Evolutionary conservation across 768 basidiomycete species (phyloP).

Genomic region (Lentinula edodes): DNA sequence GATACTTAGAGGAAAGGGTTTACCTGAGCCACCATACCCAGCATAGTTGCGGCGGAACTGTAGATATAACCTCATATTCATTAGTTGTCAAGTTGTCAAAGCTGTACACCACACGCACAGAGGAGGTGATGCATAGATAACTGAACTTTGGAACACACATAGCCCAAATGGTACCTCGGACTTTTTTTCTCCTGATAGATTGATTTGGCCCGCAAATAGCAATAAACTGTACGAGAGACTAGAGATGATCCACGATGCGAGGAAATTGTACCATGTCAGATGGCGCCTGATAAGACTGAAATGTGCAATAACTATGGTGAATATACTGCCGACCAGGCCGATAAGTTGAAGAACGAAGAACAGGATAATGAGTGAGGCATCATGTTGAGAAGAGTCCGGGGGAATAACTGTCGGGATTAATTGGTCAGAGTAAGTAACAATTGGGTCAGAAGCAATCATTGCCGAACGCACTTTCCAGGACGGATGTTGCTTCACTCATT

Average conservation of each 20-base stretch:
- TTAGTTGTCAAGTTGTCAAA: no score
- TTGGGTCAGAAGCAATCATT: background rate
- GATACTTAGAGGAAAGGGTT: background rate
- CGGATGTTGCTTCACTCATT: no score
- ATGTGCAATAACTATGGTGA: slow-evolving; percentile 4
- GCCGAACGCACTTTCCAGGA: background rate
- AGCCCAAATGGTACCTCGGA: slow-evolving; percentile 14
- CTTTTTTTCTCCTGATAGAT: background rate
- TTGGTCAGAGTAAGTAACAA: background rate
- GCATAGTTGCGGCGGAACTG: background rate
- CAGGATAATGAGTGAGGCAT: slow-evolving; percentile 10
- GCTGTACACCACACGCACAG: background rate
- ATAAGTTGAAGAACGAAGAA: slow-evolving; percentile 21
- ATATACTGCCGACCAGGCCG: slow-evolving; percentile 17
- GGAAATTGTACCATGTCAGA: slow-evolving; percentile 24
- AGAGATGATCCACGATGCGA: slow-evolving; percentile 23
- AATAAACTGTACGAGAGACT: slow-evolving; percentile 22
- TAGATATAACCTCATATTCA: background rate
- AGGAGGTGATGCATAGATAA: slow-evolving; percentile 19
- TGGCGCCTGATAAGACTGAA: slow-evolving; percentile 15
- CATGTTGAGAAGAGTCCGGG: background rate
- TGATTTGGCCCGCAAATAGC: slow-evolving; percentile 16
- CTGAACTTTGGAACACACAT: slow-evolving; percentile 19
- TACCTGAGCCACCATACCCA: slow-evolving; percentile 6
- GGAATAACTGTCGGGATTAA: background rate